Evolutionary conservation across 2,329 filamentous ascomycete genomes (phyloP), one percentile per base, ranked within the genome.

Genomic region (Aspergillus caelatus): DNA sequence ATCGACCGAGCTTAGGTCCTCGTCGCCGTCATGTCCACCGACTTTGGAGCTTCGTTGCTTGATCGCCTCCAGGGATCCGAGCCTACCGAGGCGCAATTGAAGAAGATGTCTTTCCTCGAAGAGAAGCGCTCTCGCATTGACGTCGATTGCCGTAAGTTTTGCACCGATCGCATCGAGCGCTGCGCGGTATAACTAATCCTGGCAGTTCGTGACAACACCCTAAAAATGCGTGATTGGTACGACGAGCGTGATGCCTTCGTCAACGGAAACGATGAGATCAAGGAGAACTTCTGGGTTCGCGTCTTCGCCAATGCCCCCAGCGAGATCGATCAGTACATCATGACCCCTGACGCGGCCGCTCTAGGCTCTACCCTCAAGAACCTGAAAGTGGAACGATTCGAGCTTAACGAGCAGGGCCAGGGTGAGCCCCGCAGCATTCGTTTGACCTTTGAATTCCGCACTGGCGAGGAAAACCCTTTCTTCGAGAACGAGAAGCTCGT

Each of bases 251-350:
- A 87, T 68, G 85, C 87, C 71, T 80, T 93, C 67, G 83, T 95
- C 68, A 55, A 55, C 32, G 79, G 86, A 67, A 84, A 89, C 74
- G 94, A 97, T 74, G 69, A 74, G 16, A 71, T 80, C 19, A 66
- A 77, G 63, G 65, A 70, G 71, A 88, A 92, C 82, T 99, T 98
- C 87, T 98, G 95, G 95, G 85, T 92, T n/a, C 87, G 96, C 63
- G 94, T 97, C 62, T 86, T 98, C 77, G 92, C 96, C 82, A 90
- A 93, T 81, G 89, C 91, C 3, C 93, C 94, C 2, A 85, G 86
- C 54, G 93, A 97, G 67, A 86, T 99, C 71, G 93, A 97, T 80
- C 89, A 93, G 79, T 93, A 90, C 84, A 91, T 98, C 75, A 89
- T 93, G 76, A 91, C 92, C 50, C 86, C 86, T 56, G 94, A 98